Evolutionary conservation across 192 early-diverging fungal genomes (phyloP), one percentile per base, ranked within the genome.

Genomic region (Martensiomyces pterosporus): DNA sequence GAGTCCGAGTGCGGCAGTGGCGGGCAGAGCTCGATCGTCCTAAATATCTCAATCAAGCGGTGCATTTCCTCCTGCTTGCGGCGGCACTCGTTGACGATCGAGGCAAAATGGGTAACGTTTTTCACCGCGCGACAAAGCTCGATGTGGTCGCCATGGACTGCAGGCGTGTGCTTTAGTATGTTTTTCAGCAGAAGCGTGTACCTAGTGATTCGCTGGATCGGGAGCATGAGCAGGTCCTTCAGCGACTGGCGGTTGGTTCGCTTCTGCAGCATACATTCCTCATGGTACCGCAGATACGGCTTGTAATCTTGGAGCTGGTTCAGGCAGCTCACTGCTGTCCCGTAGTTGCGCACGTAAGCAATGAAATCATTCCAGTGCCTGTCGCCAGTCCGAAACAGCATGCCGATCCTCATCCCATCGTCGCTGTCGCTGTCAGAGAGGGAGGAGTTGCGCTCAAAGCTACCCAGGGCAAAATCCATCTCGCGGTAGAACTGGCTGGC

Each of bases 201-300:
- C 38, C 71, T 47, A 13, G 64, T 75, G 19, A 75, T 67, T 23
- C 71, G 71, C 59, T 75, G 71, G 16, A 75, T 67, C 2, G 71
- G 71, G 15, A 67, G 52, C 71, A 75, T 75, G 25, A 75, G 46
- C 16, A 75, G 49, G 26, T 75, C 71, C 29, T 63, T 66, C 15
- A 75, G 64, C 38, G 64, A 67, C 51, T 75, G 71, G 18, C 71
- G 64, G 50, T 63, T 75, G 2, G 71, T 75, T 55, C 64, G 71
- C 45, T 67, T 66, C 25, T 67, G 63, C 2, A 55, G 32, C 71
- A 75, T 63, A 41, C 63, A 66, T 26, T 75, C 71, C 29, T 75
- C 64, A 22, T 75, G 64, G 41, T 75, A 67, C 13, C 64, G 64
- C 55, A 55, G 18, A 19, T 56, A 75, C 26, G 63, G 71, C 49